Evolutionary conservation across 768 basidiomycete genomes (phyloP), one percentile per base, ranked within the genome.

Genomic region (Cantharellus anzutake): DNA sequence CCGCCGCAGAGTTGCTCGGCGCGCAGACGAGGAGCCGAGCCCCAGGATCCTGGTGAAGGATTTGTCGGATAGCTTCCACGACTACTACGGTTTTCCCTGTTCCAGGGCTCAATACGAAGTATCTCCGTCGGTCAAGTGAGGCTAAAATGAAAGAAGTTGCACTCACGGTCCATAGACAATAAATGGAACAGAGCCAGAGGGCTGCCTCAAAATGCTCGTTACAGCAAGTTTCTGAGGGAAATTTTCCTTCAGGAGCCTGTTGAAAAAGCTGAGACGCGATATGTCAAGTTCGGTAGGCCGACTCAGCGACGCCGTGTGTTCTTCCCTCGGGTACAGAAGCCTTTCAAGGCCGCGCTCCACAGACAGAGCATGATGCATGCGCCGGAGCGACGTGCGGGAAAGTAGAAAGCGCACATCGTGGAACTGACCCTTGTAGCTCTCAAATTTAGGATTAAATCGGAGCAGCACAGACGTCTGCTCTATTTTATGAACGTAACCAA

Each of bases 71-170:
- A 1, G 78, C 76, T 65, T 84, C 82, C 2, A 82, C 76, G 1
- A 80, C 71, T 0, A 81, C 83, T 34, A 82, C 74, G 0, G 82
- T 83, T 67, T 84, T 84, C 0, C 82, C 82, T 0, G 82, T 83
- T 4, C 80, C 80, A 3, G 79, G 79, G 0, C 80, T 80, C 40
- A 42, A 39, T 39, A 14, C 40, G 37, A 41, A 57, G 5, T 38
- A 5, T 16, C 16, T 5, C 40, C 14, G 37, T 57, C 11, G 14
- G 37, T 57, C 41, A 41, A 14, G 37, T 5, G 34, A 37, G 38
- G 35, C 11, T 37, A 37, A 48, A 11, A 7, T 55, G 38, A 55
- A 37, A 11, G 35, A 37, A 55, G 42, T 41, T 7, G 16, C 7
- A 62, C 61, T 52, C 40, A 62, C 61, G 61, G 61, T 41, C 61